These are phyloP conservation scores for Talaromyces ruber DNA, from an alignment of 495 filamentous ascomycete genomes.

Conservation along the genomic window DNA sequence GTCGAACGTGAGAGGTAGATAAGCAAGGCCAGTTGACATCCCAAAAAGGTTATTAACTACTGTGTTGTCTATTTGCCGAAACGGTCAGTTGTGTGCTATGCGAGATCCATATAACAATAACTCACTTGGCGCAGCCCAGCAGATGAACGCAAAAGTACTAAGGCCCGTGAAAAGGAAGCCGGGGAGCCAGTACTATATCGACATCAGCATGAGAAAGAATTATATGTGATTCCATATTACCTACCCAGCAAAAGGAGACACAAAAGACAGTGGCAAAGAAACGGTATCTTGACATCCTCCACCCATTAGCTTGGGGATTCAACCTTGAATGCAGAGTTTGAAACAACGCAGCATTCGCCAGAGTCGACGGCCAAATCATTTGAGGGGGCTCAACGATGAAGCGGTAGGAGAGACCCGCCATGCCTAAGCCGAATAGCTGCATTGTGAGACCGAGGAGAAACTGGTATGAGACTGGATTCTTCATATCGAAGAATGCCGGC, in stretches of 20 bases:
- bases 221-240: not conserved
- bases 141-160: conserved; percentile 81
- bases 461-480: conserved; percentile 60
- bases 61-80: conserved; percentile 16
- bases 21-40: conserved; percentile 71
- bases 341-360: conserved; percentile 84
- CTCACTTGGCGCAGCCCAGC: conserved; percentile 81
- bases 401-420: conserved; percentile 65
- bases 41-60: conserved; percentile 53
- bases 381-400: conserved; percentile 71
- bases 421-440: conserved; percentile 69
- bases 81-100: conserved; percentile 12
- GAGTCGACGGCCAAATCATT: conserved; percentile 83
- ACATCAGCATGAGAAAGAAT: not conserved
- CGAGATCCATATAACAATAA: conserved; percentile 29
- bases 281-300: conserved; percentile 69
- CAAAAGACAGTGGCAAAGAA: conserved; percentile 70
- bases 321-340: conserved; percentile 75
- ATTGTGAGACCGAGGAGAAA: conserved; percentile 71
- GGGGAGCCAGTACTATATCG: conserved; percentile 62
- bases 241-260: conserved; percentile 49
- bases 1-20: conserved; percentile 83
- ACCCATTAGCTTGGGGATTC: conserved; percentile 73
- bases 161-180: conserved; percentile 78
- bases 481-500: conserved; percentile 69